Evolutionary conservation across 129 eudicot species (phyloP).

Genomic region (Chrysanthemum seticuspe): DNA sequence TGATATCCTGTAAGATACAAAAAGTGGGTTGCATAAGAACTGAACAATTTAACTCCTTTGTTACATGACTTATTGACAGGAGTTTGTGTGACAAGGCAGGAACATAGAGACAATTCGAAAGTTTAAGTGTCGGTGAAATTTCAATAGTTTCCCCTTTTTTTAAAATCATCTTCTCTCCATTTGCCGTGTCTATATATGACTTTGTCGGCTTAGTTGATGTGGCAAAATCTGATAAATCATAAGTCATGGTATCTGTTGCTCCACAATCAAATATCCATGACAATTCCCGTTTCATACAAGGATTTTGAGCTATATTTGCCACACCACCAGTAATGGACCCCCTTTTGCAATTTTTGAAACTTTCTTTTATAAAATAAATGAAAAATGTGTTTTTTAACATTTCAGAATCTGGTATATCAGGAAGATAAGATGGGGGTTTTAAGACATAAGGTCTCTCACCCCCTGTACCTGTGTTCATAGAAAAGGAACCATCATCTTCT

Average conservation of each 20-base stretch:
- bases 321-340: neutral
- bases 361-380: slow-evolving; percentile 1
- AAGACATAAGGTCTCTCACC: slow-evolving; percentile 1
- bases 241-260: neutral
- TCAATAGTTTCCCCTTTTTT: neutral
- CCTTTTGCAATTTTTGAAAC: neutral
- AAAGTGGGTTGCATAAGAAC: neutral
- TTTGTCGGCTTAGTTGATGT: neutral
- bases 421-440: slow-evolving; percentile 3
- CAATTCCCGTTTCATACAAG: neutral
- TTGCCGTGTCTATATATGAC: neutral
- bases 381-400: neutral
- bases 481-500: neutral
- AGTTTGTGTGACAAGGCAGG: neutral
- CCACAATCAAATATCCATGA: slow-evolving; percentile 1
- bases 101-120: neutral
- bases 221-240: slow-evolving; percentile 2
- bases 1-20: neutral
- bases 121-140: neutral
- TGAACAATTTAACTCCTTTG: slow-evolving; percentile 1
- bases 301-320: slow-evolving; percentile 3
- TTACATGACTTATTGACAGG: neutral
- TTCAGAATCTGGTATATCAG: neutral
- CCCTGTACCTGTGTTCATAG: neutral
- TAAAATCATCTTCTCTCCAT: neutral